Evolutionary conservation across 1,284 basidiomycete species (phyloP).

Genomic region (Puccinia brachypodii): DNA sequence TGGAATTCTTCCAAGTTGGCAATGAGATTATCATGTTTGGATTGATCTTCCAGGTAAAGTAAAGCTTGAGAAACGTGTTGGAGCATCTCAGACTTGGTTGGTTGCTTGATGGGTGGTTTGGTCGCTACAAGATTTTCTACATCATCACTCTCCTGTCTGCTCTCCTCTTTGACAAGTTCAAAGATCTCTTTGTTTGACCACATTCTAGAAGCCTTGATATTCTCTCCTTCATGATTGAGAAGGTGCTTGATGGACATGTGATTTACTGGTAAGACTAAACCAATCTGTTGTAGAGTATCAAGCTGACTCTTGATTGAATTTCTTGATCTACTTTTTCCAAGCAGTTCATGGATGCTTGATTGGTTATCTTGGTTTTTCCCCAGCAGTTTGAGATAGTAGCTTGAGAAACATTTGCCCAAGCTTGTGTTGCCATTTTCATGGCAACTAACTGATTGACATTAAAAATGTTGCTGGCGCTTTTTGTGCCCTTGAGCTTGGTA

Average conservation of each 20-base stretch:
- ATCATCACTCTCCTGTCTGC: not conserved
- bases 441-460: not conserved
- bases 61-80: no score
- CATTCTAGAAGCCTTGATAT: not conserved
- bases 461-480: not conserved
- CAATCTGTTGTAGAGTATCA: not conserved
- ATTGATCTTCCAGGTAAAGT: no score
- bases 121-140: no score
- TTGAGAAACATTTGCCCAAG: not conserved
- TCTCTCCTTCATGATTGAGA: no score
- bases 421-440: constrained; percentile 2
- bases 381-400: not conserved
- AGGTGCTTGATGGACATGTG: not conserved
- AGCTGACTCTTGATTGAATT: not conserved
- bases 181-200: not conserved
- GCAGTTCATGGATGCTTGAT: not conserved
- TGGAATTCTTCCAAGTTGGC: no score
- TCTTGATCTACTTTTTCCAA: not conserved
- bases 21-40: no score
- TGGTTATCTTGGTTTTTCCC: not conserved
- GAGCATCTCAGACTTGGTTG: no score
- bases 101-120: no score
- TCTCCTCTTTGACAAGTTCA: not conserved
- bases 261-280: not conserved
- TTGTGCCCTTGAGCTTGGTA: not conserved